phyloP scores from a whole-genome alignment of 495 filamentous ascomycete genomes.

The Bryoglossum gracile region DNA sequence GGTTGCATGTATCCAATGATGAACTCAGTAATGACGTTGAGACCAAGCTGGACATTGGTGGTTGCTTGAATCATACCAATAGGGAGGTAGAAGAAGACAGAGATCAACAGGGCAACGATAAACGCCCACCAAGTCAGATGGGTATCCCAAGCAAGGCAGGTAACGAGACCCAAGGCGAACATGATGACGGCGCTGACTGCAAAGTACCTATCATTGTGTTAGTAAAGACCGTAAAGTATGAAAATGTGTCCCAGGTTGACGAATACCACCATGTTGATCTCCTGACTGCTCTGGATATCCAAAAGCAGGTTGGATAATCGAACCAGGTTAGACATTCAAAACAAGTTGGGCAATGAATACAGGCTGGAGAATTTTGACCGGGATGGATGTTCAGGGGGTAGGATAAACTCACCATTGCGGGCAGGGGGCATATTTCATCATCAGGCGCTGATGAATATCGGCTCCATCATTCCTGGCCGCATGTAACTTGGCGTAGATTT shows the following conservation, averaged over 20 bases:
- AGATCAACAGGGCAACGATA: slow-evolving; percentile 51
- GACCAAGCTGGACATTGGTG: slow-evolving; percentile 60
- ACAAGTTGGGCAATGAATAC: too few relatives aligned
- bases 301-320: too few relatives aligned
- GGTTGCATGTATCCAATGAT: slow-evolving; percentile 64
- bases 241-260: too few relatives aligned
- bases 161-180: slow-evolving; percentile 52
- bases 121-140: slow-evolving; percentile 62
- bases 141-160: slow-evolving; percentile 56
- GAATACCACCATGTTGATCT: too few relatives aligned
- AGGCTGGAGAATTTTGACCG: too few relatives aligned
- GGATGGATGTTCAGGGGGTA: too few relatives aligned
- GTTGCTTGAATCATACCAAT: slow-evolving; percentile 55
- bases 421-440: slow-evolving; percentile 49
- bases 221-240: too few relatives aligned
- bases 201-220: too few relatives aligned
- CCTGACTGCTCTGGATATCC: too few relatives aligned
- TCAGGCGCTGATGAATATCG: slow-evolving; percentile 46
- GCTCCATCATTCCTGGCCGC: slow-evolving; percentile 19
- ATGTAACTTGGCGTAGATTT: not conserved
- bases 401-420: slow-evolving; percentile 51
- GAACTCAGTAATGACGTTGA: slow-evolving; percentile 66
- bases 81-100: slow-evolving; percentile 45
- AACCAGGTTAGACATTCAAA: too few relatives aligned
- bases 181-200: slow-evolving; percentile 41